Evolutionary conservation across 805 yeast genomes (phyloP).

Genomic region (Maudiozyma bulderi): DNA sequence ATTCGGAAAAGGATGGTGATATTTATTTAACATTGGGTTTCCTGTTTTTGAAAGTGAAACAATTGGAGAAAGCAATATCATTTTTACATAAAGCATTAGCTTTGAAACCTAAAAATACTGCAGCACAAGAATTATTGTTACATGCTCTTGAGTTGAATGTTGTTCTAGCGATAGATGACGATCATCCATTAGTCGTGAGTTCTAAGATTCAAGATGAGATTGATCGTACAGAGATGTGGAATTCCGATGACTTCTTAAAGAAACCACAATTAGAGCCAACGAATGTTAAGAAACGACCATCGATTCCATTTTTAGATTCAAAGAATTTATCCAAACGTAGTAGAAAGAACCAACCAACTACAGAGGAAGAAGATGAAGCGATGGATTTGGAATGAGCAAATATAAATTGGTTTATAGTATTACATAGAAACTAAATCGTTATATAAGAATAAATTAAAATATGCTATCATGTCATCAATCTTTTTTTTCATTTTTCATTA

Average conservation of each 20-base stretch:
- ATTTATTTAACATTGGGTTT: conserved; percentile 79
- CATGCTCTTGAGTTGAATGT: conserved; percentile 64
- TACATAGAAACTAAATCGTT: neutral
- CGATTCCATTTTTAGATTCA: conserved; percentile 1
- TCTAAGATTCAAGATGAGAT: conserved; percentile 7
- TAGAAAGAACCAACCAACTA: neutral
- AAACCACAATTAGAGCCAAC: neutral
- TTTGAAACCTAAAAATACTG: conserved; percentile 67
- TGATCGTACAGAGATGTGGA: neutral
- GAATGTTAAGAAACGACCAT: conserved; percentile 3
- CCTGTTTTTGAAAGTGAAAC: conserved; percentile 61
- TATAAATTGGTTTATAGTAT: neutral
- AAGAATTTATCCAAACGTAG: conserved; percentile 1
- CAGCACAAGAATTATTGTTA: conserved; percentile 70
- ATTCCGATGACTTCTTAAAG: neutral
- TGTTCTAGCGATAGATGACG: conserved; percentile 19
- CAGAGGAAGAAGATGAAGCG: conserved; percentile 4
- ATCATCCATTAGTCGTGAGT: conserved; percentile 23
- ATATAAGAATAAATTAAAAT: no score
- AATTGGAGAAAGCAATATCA: conserved; percentile 58
- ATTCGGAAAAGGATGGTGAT: conserved; percentile 63
- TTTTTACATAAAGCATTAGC: conserved; percentile 75
- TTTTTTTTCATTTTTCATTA: neutral
- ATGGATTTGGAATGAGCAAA: conserved; percentile 8
- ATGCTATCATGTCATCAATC: no score